Evolutionary conservation across 345 rosid species (phyloP), one percentile per base, ranked within the genome.

Genomic region (Conringia planisiliqua): DNA sequence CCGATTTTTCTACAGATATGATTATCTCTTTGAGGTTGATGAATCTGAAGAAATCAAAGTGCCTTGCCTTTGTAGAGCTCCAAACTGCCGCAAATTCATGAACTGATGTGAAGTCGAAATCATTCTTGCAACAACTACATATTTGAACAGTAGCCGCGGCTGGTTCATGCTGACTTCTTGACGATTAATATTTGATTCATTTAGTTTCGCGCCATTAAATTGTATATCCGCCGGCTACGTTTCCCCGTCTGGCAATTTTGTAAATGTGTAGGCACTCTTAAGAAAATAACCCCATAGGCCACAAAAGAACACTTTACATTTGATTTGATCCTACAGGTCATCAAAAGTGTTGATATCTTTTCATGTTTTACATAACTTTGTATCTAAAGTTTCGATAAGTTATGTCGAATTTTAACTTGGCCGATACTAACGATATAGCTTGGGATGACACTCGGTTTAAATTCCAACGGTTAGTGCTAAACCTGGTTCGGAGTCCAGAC

Each of bases 1-100:
- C 38, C 5, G 12, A 20, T 38, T 47, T 79, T 1, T 50, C 52
- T 29, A 51, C 85, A 93, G 98, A 87, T 93, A 90, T 36, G 96
- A 93, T 78, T 91, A 93, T 88, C 82, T 85, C 81, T 93, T 93
- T 44, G 97, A 89, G 57, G 89, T 91, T 0, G 96, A 90, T 24
- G 97, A 89, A 80, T 85, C 51, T 4, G 96, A 91, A 56, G 92
- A 91, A 11, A 57, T 81, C 75, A 93, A 88, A 73, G 96, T 91
- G 46, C 96, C 95, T 66, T 94, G 98, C 86, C 84, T 84, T 29
- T 94, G 98, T 66, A 82, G 75, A 85, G 73, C 98, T 75, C 80
- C 86, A 8, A 86, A 84, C 66, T 94, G 98, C 69, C 82, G 93
- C 79, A 86, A 86, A 74, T 91, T 83, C 81, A 91, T 94, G 96